Evolutionary conservation across 2,329 filamentous ascomycete genomes (phyloP), one percentile per base, ranked within the genome.

Genomic region (Microsporum canis): DNA sequence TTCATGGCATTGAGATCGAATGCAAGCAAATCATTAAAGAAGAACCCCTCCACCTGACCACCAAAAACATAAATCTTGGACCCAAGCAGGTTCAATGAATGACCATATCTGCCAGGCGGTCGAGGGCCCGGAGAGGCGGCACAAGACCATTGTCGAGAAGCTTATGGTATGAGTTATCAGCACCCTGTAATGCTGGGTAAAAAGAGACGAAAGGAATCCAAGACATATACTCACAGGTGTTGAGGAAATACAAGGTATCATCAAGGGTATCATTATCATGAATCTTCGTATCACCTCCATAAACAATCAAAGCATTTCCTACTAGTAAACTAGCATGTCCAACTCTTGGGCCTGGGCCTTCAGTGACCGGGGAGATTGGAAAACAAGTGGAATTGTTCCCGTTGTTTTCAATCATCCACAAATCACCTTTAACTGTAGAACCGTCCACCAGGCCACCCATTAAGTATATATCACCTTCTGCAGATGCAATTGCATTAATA

Each of bases 11-110:
- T 99, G 59, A 99, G 77, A 71, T 99, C 95, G 69, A 99, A 99
- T 7, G 91, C 91, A 36, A 95, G 84, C 14, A 99, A 79, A 69
- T 99, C 94, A 69, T 99, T 99, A 84, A 99, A 97, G 71, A 99
- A 99, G 71, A 87, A 91, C 3, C 92, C 94, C 72, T 99, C 94
- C 0, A 97, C 92, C 70, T 99, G 94, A 58, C 94, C 94, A 71
- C 94, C 94, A 71, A 99, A 99, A 34, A 99, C 88, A 76, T 90
- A 99, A 49, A 99, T 92, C 72, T 95, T 97, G 63, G 94, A 97
- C 31, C 92, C 92, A 1, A 99, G 78, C 45, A 99, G 97, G 71
- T 97, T 99, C 64, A 99, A 76, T 0, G 94, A 95, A 73, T 99
- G 94, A 4, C 95, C 94, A 68, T 99, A 99, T 66, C 94, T 87